A percentile compares a stretch with the other conserved stretches of the same genome.
These are phyloP conservation scores for Lachnellula arida DNA, from an alignment of 2,329 filamentous ascomycete species.

Conservation along the genomic window DNA sequence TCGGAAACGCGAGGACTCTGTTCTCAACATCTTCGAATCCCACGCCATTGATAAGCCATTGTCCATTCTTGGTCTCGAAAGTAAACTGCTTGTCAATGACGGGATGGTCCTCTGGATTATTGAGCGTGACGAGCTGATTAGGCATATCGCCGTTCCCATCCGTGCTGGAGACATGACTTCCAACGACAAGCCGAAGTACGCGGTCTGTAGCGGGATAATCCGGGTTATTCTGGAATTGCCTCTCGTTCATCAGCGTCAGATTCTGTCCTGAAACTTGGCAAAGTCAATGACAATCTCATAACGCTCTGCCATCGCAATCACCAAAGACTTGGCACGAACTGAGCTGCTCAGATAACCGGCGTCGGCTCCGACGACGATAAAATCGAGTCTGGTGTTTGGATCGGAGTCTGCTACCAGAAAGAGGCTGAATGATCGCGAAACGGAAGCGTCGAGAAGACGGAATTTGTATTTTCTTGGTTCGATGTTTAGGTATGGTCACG, in stretches of 20 bases:
- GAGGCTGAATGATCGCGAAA: constrained; percentile 17
- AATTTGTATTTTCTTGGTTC: constrained; percentile 58
- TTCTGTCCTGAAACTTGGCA: constrained; percentile 42
- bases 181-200: constrained; percentile 43
- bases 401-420: constrained; percentile 16
- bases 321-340: constrained; percentile 38
- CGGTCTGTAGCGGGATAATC: constrained; percentile 49
- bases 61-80: constrained; percentile 40
- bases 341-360: constrained; percentile 45
- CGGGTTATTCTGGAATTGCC: constrained; percentile 38
- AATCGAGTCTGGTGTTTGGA: constrained; percentile 29
- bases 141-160: constrained; percentile 35
- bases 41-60: constrained; percentile 50
- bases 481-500: constrained; percentile 55
- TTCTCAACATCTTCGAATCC: constrained; percentile 42
- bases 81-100: constrained; percentile 41
- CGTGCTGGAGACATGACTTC: neutral
- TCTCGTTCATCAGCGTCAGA: constrained; percentile 41
- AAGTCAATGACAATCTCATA: constrained; percentile 57
- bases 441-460: constrained; percentile 3
- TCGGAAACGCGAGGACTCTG: constrained; percentile 45
- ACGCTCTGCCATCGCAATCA: constrained; percentile 51
- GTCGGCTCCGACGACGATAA: constrained; percentile 52
- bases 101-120: constrained; percentile 35
- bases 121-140: constrained; percentile 33